Percentiles rank a stretch among this genome's conserved stretches.
Conservation (phyloP, 164 flowering plant species). For the Buxus sempervirens region DNA sequence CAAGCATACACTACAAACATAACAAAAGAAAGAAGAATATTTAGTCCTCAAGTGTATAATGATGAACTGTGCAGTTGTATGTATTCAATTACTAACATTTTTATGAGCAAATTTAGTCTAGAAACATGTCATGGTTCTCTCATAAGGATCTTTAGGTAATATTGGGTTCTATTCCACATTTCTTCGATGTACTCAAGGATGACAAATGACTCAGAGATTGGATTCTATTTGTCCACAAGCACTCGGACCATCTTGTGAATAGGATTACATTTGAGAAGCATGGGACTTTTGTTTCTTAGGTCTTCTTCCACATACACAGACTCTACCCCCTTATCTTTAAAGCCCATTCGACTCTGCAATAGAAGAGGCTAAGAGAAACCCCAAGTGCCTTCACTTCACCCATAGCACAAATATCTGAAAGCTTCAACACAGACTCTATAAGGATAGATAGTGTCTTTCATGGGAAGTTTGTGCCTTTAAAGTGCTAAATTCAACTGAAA, state of each 20-base stretch:
- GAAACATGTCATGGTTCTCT: constrained; percentile 29
- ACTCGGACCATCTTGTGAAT: constrained; percentile 30
- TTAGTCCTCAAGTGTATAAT: too few species aligned
- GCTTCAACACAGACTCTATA: too few species aligned
- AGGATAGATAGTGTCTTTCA: too few species aligned
- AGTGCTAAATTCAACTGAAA: too few species aligned
- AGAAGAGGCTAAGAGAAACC: not conserved
- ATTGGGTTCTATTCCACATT: constrained; percentile 28
- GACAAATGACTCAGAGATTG: constrained; percentile 22
- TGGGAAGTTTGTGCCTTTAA: too few species aligned
- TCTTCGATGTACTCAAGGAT: constrained; percentile 37
- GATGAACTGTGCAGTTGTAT: too few species aligned
- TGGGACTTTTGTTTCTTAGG: constrained; percentile 27
- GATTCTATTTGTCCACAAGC: constrained; percentile 22
- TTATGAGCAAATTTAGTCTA: constrained; percentile 31
- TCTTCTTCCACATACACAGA: constrained; percentile 28
- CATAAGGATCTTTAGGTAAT: constrained; percentile 31
- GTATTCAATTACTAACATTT: too few species aligned
- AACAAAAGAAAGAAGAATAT: not conserved
- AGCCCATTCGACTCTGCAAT: too few species aligned
- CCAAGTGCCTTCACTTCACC: too few species aligned
- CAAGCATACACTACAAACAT: too few species aligned
- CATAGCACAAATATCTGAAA: too few species aligned
- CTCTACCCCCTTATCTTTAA: constrained; percentile 35
- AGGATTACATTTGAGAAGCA: constrained; percentile 28